A percentile compares a stretch with the other conserved stretches of the same genome.
These are phyloP conservation scores for Euclidium syriacum DNA, from an alignment of 345 rosid genomes.

Conservation along the genomic window DNA sequence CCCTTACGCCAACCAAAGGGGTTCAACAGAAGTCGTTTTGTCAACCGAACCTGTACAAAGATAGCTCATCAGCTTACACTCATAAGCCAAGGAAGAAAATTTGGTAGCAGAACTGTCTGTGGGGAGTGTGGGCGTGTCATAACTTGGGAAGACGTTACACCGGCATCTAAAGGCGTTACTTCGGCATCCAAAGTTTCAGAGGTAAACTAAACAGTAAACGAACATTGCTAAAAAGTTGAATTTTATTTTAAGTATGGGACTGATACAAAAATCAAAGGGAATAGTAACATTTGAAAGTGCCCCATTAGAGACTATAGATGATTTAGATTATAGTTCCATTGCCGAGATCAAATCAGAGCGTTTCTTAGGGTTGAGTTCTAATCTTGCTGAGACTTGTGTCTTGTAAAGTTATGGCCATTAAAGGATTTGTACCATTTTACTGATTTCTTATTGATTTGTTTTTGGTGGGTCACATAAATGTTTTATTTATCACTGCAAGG, in stretches of 20 bases:
- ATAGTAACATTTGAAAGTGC: neutral
- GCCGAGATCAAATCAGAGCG: constrained; percentile 17
- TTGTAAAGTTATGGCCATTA: constrained; percentile 7
- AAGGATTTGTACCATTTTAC: neutral
- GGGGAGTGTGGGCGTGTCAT: constrained; percentile 92
- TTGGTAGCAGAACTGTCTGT: constrained; percentile 73
- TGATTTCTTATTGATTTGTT: neutral
- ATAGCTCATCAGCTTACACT: constrained; percentile 84
- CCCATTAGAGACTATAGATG: constrained; percentile 6
- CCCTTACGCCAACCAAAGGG: constrained; percentile 30
- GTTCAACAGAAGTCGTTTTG: constrained; percentile 46
- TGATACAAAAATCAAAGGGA: constrained; percentile 1
- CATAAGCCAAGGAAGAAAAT: constrained; percentile 78
- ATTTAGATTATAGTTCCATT: constrained; percentile 22
- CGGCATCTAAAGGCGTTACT: constrained; percentile 23
- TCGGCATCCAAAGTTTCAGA: constrained; percentile 26
- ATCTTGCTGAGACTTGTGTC: constrained; percentile 14
- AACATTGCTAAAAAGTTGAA: neutral
- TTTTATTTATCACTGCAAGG: constrained; percentile 1
- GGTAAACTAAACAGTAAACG: constrained; percentile 31
- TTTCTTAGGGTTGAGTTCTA: constrained; percentile 19
- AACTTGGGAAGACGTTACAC: constrained; percentile 61
- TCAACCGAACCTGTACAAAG: constrained; percentile 68
- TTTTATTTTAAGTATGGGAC: neutral
- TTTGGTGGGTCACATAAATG: neutral